Conservation (phyloP, 1,284 basidiomycete genomes). For the Apiotrichum akiyoshidainum region DNA sequence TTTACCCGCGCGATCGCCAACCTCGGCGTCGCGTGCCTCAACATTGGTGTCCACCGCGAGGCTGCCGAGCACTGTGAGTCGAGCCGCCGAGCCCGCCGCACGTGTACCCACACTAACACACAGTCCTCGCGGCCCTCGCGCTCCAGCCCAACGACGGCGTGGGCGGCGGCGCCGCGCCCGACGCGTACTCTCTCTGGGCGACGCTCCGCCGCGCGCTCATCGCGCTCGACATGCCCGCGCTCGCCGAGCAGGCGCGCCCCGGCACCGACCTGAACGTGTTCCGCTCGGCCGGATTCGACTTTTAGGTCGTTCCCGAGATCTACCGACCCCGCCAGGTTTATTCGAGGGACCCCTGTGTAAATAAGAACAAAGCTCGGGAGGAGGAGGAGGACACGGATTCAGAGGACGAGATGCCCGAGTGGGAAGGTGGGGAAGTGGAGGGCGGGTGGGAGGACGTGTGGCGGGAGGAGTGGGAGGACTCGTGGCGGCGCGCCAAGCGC, state of each 20-base stretch:
- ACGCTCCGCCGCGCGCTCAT: slow-evolving; percentile 83
- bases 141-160: slow-evolving; percentile 60
- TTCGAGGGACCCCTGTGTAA: neutral
- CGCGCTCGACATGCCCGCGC: slow-evolving; percentile 61
- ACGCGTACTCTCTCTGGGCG: slow-evolving; percentile 73
- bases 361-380: neutral
- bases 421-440: neutral
- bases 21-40: slow-evolving; percentile 92
- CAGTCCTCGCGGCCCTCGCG: slow-evolving; percentile 78
- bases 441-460: neutral
- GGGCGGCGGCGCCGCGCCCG: slow-evolving; percentile 26
- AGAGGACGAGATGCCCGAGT: neutral
- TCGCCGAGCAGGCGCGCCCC: slow-evolving; percentile 55
- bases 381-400: neutral
- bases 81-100: neutral
- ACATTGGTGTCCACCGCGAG: slow-evolving; percentile 92
- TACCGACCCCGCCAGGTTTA: neutral
- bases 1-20: slow-evolving; percentile 98
- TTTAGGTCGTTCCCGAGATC: slow-evolving; percentile 40
- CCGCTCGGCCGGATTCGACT: slow-evolving; percentile 77
- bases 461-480: neutral
- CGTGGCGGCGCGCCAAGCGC: neutral
- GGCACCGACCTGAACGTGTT: slow-evolving; percentile 65
- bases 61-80: slow-evolving; percentile 79
- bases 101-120: neutral